Base-by-base conservation (phyloP, 805 yeast genomes). In the Hanseniaspora guilliermondii region DNA sequence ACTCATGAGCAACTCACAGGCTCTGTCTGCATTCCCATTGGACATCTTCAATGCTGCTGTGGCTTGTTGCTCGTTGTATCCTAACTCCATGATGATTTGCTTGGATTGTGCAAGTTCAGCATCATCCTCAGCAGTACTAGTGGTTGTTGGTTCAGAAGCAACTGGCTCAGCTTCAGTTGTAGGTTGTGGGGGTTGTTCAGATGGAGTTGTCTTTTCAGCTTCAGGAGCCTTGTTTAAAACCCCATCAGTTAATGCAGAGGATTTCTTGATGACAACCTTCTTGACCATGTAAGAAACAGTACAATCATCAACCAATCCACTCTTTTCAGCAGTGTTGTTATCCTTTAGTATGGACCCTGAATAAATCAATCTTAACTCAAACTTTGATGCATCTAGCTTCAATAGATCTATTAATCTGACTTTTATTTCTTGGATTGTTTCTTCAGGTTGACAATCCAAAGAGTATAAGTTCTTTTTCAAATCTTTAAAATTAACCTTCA, bases 21-120 rank as follows among this genome's bases (percentile, higher is more conserved):
- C 98, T 63, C 98, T 81, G 66, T 91, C 97, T 21, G 98, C 97
- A 69, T 93, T 89, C 71, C 91, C 91, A 72, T 81, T 93, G 1
- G 98, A 97, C 16, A 96, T 95, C 61, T 94, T 80, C 66, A 93
- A 72, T 0, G 98, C 98, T 46, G 80, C 78, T 69, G 87, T 94
- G 25, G 87, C 96, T 65, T 87, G 86, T 17, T 79, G 76, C 61
- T 95, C 80, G 50, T 84, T 87, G 65, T 88, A 93, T 8, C 98
- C 98, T 97, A 93, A 88, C 60, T 87, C 97, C 81, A 88, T 78
- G 67, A 93, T 88, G 65, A 83, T 83, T 56, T 74, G 76, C 56
- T 91, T 78, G 35, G 94, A 86, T 32, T 82, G 78, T 62, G 85
- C 57, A 62, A 63, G 56, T 1, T 66, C 57, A 14, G 69, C 54